These are phyloP conservation scores for Sporothrix phasma DNA, from an alignment of 2,329 filamentous ascomycete species.

Conservation along the genomic window DNA sequence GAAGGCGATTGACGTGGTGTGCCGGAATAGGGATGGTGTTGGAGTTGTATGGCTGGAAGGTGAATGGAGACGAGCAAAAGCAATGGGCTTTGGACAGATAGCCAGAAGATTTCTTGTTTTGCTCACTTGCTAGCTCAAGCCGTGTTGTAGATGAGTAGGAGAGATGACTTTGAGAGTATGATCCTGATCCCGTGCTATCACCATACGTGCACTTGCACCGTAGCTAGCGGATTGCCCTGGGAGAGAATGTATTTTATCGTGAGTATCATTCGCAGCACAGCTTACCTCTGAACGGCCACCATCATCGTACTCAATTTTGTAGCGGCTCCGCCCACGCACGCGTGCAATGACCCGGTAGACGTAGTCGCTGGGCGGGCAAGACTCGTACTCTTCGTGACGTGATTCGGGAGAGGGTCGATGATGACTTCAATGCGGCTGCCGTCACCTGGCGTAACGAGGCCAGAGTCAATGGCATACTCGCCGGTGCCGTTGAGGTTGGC, in stretches of 20 bases:
- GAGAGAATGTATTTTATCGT: too few species aligned
- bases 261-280: neutral
- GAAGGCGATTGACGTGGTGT: neutral
- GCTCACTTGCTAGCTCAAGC: neutral
- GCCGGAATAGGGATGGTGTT: neutral
- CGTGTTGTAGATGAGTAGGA: neutral
- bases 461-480: neutral
- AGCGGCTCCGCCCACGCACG: slow-evolving; percentile 14
- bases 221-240: too few species aligned
- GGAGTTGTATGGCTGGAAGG: neutral
- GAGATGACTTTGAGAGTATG: too few species aligned
- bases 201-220: neutral
- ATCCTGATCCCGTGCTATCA: neutral
- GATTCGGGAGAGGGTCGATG: slow-evolving; percentile 11
- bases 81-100: neutral
- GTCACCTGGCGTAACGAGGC: slow-evolving; percentile 1
- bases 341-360: slow-evolving; percentile 13
- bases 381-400: slow-evolving; percentile 12
- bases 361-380: slow-evolving; percentile 15
- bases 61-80: neutral
- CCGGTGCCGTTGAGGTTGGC: neutral
- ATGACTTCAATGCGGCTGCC: slow-evolving; percentile 13
- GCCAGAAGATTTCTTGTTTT: neutral
- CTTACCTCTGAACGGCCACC: slow-evolving; percentile 17
- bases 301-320: slow-evolving; percentile 19